Conservation (phyloP, 1,139 yeast species). For the Lodderomyces oxycetoniae region DNA sequence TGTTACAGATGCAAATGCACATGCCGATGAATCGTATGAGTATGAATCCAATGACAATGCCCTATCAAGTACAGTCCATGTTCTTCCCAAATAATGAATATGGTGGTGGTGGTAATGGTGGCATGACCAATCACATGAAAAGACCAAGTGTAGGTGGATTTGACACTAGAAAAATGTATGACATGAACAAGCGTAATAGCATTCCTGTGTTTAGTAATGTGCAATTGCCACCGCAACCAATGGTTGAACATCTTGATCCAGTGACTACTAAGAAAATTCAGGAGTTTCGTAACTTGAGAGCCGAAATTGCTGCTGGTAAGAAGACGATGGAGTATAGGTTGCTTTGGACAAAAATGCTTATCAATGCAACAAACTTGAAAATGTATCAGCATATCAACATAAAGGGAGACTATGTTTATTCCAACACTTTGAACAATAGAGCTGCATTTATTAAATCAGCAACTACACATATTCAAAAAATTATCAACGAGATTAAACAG, state of each 20-base stretch:
- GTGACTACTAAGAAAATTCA: conserved; percentile 23
- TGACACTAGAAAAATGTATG: conserved; percentile 3
- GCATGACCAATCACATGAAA: conserved; percentile 2
- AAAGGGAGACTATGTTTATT: conserved; percentile 42
- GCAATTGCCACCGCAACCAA: conserved; percentile 4
- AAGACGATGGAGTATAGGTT: conserved; percentile 41
- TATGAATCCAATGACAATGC: conserved; percentile 14
- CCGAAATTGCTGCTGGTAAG: conserved; percentile 40
- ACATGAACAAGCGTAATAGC: conserved; percentile 10
- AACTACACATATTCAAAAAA: conserved; percentile 35
- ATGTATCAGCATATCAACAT: conserved; percentile 41
- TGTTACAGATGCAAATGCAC: conserved; percentile 6
- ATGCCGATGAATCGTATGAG: conserved; percentile 7
- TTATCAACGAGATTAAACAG: conserved; percentile 33
- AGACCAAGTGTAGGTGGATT: not conserved
- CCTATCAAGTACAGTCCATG: conserved; percentile 7
- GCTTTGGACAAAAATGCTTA: conserved; percentile 44
- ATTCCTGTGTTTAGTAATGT: conserved; percentile 8
- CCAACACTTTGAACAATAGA: conserved; percentile 34
- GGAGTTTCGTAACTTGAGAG: conserved; percentile 33
- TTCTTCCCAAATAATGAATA: conserved; percentile 21
- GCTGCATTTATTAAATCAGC: conserved; percentile 38
- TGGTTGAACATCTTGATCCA: conserved; percentile 1
- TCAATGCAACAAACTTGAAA: conserved; percentile 37
- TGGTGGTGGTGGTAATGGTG: conserved; percentile 17